Evolutionary conservation across 1,284 basidiomycete species (phyloP).

Genomic region (Rhodotorula glutinis): DNA sequence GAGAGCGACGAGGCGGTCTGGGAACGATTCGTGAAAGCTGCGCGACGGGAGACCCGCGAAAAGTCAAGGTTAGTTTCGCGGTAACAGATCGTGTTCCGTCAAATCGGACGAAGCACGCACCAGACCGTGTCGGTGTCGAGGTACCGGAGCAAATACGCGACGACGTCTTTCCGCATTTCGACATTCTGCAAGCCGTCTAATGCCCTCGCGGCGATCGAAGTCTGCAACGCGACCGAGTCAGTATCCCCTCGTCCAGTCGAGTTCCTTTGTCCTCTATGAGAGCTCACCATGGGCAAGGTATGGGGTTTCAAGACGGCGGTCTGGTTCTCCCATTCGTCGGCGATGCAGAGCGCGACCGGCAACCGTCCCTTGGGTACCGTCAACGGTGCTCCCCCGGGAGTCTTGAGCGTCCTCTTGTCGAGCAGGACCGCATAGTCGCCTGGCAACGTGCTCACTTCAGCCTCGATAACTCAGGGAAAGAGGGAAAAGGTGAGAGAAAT

Average conservation of each 20-base stretch:
- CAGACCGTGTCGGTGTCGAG: slow-evolving; percentile 94
- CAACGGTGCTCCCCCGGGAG: slow-evolving; percentile 73
- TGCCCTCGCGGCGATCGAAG: slow-evolving; percentile 81
- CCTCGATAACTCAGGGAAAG: no score
- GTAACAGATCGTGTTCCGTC: background rate
- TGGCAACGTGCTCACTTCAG: background rate
- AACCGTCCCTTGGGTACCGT: slow-evolving; percentile 69
- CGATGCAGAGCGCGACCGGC: slow-evolving; percentile 69
- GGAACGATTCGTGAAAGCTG: slow-evolving; percentile 80
- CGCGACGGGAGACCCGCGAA: background rate
- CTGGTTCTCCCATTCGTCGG: slow-evolving; percentile 95
- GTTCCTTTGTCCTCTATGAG: no score
- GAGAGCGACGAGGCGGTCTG: slow-evolving; percentile 68
- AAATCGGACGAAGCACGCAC: slow-evolving; percentile 55
- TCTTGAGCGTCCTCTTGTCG: slow-evolving; percentile 81
- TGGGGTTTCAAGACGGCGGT: slow-evolving; percentile 80
- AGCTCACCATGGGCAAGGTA: slow-evolving; percentile 79
- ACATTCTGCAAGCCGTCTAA: slow-evolving; percentile 72
- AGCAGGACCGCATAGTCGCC: slow-evolving; percentile 68
- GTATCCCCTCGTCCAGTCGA: no score
- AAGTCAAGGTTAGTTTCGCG: background rate
- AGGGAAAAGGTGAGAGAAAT: background rate
- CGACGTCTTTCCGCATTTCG: slow-evolving; percentile 62
- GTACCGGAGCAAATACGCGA: slow-evolving; percentile 74
- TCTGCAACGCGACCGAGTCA: no score